Base-by-base conservation (phyloP, 2,329 filamentous ascomycete species). In the Fusarium domesticum region DNA sequence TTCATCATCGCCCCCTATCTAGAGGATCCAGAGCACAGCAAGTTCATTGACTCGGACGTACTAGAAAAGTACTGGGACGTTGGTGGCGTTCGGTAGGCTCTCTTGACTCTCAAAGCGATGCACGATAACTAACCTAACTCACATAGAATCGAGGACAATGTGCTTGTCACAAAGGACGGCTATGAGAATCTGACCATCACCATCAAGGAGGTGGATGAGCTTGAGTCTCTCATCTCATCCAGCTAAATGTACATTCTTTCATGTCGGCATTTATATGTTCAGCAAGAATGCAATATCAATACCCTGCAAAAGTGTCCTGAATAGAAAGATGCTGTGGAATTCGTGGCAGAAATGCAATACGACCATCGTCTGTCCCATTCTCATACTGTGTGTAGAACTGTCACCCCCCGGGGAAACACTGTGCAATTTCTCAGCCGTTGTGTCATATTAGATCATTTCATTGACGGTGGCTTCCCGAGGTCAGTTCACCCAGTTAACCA, bases 1-100 rank as follows among this genome's bases (percentile, higher is more conserved):
- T 96, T 91, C 63, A 95, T 95, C 53, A 87, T 96, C 49, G 80
- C 85, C 35, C 87, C 89, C 0, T 93, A 86, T 62, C 73, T 95
- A 11, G 75, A 82, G 37, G 82, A 90, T 53, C 81, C 85, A 0
- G 77, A 80, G 37, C 82, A 91, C 60, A 77, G 79, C 42, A 83
- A 85, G 60, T 95, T 83, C 61, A 95, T 96, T 58, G 82, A 96
- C 61, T 71, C 74, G 32, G 69, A 75, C 16, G 85, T 91, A 2
- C 67, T 96, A 31, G 77, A 89, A 11, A 80, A 78, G 56, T 96
- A 93, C 68, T 91, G 90, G 83, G 80, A 85, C 41, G 89, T 90
- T 1, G 87, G 87, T 10, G 87, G 86, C 54, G 84, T 90, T 11
- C 76, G 84, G 70, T 80, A 60, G 62, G 76, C 69, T 23, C 18